Evolutionary conservation across 1,284 basidiomycete species (phyloP), one percentile per base, ranked within the genome.

Genomic region (Apiotrichum siamense): DNA sequence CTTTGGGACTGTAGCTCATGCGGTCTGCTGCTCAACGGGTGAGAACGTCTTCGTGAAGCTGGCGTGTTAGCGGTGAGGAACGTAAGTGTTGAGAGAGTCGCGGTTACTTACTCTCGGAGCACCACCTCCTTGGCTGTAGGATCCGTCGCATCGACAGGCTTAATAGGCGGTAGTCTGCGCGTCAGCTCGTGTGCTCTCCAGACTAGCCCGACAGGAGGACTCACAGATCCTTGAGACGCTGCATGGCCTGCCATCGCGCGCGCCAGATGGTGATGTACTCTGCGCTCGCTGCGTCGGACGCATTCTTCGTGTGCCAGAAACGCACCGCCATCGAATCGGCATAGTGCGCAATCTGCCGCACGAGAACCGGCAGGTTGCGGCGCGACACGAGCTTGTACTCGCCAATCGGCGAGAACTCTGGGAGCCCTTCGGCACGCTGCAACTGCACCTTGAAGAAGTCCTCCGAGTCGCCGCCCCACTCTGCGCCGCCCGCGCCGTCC

Each of bases 261-360:
- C 88, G 80, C 92, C 92, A 96, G 65, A 90, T 90, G 7, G 89
- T 93, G 62, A 84, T 84, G 66, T 89, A 84, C 65, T 96, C 92
- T 27, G 75, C 83, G 75, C 57, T 79, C 77, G 62, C 76, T 70
- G 42, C 85, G 84, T 69, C 90, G 83, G 84, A 78, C 10, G 89
- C 67, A 45, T 62, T 57, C 50, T 62, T 43, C 20, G 67, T 91
- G 57, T 83, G 79, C 58, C 84, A 78, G 67, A 87, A 94, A 29
- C 93, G 82, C 36, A 83, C 82, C 2, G 88, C 85, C 67, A 94
- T 90, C 81, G 89, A 87, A 73, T 93, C 88, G 3, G 87, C 82
- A 49, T 92, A 77, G 42, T 93, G 76, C 56, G 87, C 85, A 43
- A 96, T 80, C 66, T 94, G 88, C 24, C 93, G 79, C 27, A 94